Conservation (phyloP, 495 filamentous ascomycete genomes). For the Podospora anserina region DNA sequence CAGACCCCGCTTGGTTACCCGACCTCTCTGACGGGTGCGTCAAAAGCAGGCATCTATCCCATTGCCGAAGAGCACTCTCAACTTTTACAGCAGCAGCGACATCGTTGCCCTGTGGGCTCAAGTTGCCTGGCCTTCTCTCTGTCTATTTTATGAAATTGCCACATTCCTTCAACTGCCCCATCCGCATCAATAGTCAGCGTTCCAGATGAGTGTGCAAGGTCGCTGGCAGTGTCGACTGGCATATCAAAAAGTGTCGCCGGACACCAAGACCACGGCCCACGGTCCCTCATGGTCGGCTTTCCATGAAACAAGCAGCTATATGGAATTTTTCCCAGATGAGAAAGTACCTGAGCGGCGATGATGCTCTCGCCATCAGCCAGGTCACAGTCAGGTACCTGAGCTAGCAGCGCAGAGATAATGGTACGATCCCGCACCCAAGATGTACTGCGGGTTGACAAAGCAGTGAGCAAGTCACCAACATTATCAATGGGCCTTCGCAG, state of each 20-base stretch:
- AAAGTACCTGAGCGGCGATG: neutral
- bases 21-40: neutral
- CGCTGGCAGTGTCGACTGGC: neutral
- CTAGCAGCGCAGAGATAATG: conserved; percentile 10
- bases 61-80: neutral
- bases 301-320: conserved; percentile 11
- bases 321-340: conserved; percentile 4
- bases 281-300: conserved; percentile 7
- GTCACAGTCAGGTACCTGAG: neutral
- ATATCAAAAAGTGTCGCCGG: neutral
- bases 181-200: too few relatives aligned
- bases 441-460: conserved; percentile 1
- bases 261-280: conserved; percentile 3
- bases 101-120: neutral
- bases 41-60: neutral
- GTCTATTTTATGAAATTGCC: neutral
- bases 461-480: conserved; percentile 5
- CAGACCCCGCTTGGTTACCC: neutral
- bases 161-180: neutral
- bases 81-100: neutral
- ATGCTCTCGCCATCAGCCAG: neutral
- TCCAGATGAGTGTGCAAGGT: neutral
- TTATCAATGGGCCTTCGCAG: conserved; percentile 7
- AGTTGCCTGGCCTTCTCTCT: neutral
- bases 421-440: conserved; percentile 13